phyloP scores from a whole-genome alignment of 2,329 filamentous ascomycete genomes.

The Trichoderma endophyticum region DNA sequence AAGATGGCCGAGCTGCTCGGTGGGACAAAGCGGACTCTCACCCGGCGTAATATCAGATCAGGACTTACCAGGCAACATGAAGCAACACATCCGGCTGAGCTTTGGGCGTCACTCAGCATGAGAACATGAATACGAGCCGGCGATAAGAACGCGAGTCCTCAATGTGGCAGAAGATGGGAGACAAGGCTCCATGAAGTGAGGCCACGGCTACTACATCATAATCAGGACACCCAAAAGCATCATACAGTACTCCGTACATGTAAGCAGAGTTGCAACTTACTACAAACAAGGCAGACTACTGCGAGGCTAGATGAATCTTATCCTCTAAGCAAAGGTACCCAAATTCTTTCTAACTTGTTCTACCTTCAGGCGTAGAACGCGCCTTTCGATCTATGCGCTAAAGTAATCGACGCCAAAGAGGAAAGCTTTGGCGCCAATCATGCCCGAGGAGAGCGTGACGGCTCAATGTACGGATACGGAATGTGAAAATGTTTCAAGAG shows the following conservation, averaged over 20 bases:
- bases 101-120: background rate
- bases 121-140: background rate
- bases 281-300: background rate
- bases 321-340: background rate
- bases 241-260: background rate
- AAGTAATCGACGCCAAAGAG: background rate
- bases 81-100: background rate
- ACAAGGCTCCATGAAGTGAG: background rate
- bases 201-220: background rate
- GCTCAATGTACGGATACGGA: slow-evolving; percentile 4
- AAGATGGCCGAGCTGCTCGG: slow-evolving; percentile 6
- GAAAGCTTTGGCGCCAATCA: background rate
- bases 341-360: background rate
- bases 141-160: background rate
- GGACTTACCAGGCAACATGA: background rate
- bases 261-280: background rate
- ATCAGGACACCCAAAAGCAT: background rate
- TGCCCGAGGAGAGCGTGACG: background rate
- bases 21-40: background rate
- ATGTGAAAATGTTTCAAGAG: background rate
- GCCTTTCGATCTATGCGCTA: background rate
- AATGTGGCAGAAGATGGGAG: background rate
- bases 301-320: background rate
- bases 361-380: background rate
- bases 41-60: background rate